Evolutionary conservation across 2,329 filamentous ascomycete species (phyloP).

Genomic region (Fusarium pseudonygamai): DNA sequence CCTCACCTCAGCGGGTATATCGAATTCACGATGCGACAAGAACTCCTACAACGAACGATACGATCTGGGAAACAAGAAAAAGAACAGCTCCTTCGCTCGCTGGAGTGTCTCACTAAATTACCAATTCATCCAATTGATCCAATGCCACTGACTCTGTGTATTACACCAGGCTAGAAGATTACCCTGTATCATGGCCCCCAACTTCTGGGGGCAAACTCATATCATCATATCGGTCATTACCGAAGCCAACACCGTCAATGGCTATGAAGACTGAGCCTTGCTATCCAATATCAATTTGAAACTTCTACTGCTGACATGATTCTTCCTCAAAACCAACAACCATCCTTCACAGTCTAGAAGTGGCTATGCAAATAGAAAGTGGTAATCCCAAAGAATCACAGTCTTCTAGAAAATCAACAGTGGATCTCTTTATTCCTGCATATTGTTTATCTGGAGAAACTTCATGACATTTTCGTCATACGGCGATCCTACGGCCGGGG

Average conservation of each 20-base stretch:
- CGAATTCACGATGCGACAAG: too few species aligned
- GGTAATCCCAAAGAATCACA: not conserved
- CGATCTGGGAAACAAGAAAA: not conserved
- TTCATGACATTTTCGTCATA: slow-evolving; percentile 7
- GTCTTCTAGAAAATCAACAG: slow-evolving; percentile 5
- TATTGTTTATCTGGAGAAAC: not conserved
- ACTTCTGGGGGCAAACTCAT: not conserved
- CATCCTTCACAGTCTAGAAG: not conserved
- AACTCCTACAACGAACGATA: not conserved
- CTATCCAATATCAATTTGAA: not conserved
- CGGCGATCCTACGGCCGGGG: slow-evolving; percentile 4
- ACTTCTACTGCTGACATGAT: not conserved
- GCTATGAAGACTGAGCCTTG: not conserved
- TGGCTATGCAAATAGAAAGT: slow-evolving; percentile 10
- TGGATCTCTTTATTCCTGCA: not conserved
- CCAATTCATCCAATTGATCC: not conserved
- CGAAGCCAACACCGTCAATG: not conserved
- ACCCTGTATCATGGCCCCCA: not conserved
- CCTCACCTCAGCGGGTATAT: accelerated
- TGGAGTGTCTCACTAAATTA: not conserved
- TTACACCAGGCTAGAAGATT: not conserved
- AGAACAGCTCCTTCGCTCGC: accelerated
- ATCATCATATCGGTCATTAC: not conserved
- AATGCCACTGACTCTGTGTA: not conserved
- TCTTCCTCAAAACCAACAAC: not conserved